A percentile compares a stretch with the other conserved stretches of the same genome.
Evolutionary conservation across 140 eudicot species (phyloP).

Genomic region (Bidens hawaiensis): DNA sequence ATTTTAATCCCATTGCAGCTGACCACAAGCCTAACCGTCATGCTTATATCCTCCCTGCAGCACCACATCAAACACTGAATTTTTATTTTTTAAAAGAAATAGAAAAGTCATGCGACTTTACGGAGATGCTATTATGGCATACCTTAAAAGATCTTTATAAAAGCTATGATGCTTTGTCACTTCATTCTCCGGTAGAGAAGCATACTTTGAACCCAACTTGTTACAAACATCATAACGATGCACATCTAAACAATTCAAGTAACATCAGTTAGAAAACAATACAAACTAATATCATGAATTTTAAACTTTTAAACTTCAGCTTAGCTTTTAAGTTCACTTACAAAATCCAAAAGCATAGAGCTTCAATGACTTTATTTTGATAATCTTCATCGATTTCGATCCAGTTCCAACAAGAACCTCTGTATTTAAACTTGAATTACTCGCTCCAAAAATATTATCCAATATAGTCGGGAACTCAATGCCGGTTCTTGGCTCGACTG

Average conservation of each 20-base stretch:
- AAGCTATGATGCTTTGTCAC: conserved; percentile 49
- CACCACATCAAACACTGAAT: conserved; percentile 24
- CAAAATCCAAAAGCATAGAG: conserved; percentile 95
- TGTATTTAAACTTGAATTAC: conserved; percentile 43
- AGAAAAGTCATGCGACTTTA: neutral
- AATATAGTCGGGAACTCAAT: conserved; percentile 74
- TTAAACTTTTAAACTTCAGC: neutral
- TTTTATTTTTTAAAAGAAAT: neutral
- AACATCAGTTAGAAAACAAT: conserved; percentile 15
- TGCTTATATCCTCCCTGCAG: conserved; percentile 91
- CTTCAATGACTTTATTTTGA: conserved; percentile 75
- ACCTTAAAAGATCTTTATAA: conserved; percentile 84
- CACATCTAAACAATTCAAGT: conserved; percentile 45
- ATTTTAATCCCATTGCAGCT: conserved; percentile 85
- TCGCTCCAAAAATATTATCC: conserved; percentile 44
- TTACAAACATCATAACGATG: conserved; percentile 80
- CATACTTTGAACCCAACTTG: conserved; percentile 86
- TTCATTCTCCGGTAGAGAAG: conserved; percentile 51
- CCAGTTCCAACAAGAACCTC: conserved; percentile 99
- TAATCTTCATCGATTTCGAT: conserved; percentile 67
- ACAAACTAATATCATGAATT: neutral
- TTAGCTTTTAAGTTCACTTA: conserved; percentile 42
- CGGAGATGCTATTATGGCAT: neutral
- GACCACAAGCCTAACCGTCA: conserved; percentile 94
- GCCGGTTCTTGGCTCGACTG: conserved; percentile 82